Percentiles rank a stretch among this genome's conserved stretches.
Conservation (phyloP, 73 alveolate species). For the Diophrys sp. region DNA sequence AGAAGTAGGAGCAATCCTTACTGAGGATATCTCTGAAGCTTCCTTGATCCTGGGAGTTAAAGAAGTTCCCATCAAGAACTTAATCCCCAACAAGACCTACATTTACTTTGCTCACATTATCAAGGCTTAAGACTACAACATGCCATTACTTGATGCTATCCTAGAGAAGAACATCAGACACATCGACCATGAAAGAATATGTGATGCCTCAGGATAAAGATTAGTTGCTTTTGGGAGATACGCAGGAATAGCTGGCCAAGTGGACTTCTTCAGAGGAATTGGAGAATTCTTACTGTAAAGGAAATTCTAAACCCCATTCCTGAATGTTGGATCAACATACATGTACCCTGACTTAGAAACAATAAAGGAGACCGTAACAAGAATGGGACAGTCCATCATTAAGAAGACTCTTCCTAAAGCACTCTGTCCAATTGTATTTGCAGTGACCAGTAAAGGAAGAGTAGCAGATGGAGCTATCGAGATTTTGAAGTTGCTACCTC, state of each 20-base stretch:
- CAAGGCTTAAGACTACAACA: constrained; percentile 79
- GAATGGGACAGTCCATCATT: constrained; percentile 57
- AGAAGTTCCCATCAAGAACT: constrained; percentile 67
- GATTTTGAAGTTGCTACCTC: constrained; percentile 69
- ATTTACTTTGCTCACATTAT: constrained; percentile 82
- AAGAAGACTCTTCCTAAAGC: constrained; percentile 65
- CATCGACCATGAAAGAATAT: constrained; percentile 85
- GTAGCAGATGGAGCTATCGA: constrained; percentile 84
- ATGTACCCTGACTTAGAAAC: constrained; percentile 58
- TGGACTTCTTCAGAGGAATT: constrained; percentile 76
- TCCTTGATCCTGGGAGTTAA: constrained; percentile 78
- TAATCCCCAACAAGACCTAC: constrained; percentile 66
- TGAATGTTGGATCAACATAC: constrained; percentile 67
- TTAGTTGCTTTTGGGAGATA: constrained; percentile 82
- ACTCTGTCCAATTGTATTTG: constrained; percentile 71
- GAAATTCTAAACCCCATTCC: constrained; percentile 65
- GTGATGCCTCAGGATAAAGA: constrained; percentile 47
- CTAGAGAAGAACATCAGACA: constrained; percentile 67
- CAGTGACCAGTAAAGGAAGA: constrained; percentile 79
- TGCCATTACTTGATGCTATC: constrained; percentile 78
- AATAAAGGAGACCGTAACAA: constrained; percentile 52
- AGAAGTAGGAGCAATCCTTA: constrained; percentile 76
- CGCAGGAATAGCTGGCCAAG: constrained; percentile 88
- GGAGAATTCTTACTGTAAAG: constrained; percentile 73
- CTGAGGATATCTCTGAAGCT: constrained; percentile 71